Evolutionary conservation across 192 early-diverging fungal species (phyloP).

Genomic region (Backusella luteola): DNA sequence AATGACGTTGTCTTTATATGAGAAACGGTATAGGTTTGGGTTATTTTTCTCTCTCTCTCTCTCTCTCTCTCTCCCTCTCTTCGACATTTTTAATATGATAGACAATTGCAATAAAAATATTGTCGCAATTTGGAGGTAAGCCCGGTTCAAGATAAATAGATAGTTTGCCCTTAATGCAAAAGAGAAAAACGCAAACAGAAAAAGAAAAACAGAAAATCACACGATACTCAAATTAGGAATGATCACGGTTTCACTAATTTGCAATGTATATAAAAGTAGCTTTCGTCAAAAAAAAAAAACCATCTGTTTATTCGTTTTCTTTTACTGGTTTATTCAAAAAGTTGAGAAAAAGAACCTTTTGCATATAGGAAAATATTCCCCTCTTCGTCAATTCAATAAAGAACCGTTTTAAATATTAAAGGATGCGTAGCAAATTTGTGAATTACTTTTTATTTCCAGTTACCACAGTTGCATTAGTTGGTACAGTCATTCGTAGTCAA

Average conservation of each 20-base stretch:
- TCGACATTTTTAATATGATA: not conserved
- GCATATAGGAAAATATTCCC: not conserved
- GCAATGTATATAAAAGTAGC: not conserved
- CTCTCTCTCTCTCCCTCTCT: not conserved
- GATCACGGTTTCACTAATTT: slow-evolving; percentile 6
- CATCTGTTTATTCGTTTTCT: not conserved
- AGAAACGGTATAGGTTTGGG: not conserved
- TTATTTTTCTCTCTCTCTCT: not conserved
- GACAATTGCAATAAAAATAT: not conserved
- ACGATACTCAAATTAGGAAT: not conserved
- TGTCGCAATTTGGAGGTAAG: not conserved
- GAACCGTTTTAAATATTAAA: not conserved
- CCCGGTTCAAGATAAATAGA: not conserved
- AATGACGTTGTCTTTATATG: not conserved
- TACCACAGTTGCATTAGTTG: slow-evolving; percentile 20
- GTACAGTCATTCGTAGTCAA: slow-evolving; percentile 24
- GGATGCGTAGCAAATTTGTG: slow-evolving; percentile 3
- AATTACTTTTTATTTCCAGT: slow-evolving; percentile 22
- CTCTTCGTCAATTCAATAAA: not conserved
- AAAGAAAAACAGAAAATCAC: not conserved
- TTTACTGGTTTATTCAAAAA: no score
- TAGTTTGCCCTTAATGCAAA: not conserved
- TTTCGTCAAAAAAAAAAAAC: not conserved
- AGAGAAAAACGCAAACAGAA: not conserved
- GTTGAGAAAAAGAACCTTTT: not conserved